phyloP scores from a whole-genome alignment of 164 flowering plant species.

The Chloranthus sessilifolius region DNA sequence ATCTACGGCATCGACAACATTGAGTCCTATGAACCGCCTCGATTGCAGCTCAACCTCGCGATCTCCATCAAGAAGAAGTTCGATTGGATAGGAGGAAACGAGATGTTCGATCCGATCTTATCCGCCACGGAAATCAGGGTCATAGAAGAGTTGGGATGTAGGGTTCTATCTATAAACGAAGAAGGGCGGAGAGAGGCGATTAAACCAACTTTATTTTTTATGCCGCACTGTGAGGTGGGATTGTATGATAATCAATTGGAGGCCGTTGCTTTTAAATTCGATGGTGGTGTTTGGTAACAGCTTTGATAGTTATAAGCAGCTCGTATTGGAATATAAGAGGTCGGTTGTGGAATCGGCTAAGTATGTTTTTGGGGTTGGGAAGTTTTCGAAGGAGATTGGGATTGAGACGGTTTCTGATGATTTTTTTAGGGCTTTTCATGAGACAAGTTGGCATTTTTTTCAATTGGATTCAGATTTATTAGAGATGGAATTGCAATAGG shows the following conservation, averaged over 20 bases:
- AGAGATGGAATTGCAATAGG: slow-evolving; percentile 13
- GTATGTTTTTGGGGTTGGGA: slow-evolving; percentile 38
- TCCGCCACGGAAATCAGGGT: slow-evolving; percentile 60
- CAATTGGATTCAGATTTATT: slow-evolving; percentile 11
- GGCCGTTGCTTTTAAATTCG: slow-evolving; percentile 25
- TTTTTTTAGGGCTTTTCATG: slow-evolving; percentile 60
- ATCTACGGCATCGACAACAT: slow-evolving; percentile 93
- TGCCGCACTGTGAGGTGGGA: slow-evolving; percentile 89
- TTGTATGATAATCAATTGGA: slow-evolving; percentile 76
- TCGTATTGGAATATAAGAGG: slow-evolving; percentile 24
- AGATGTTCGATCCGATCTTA: slow-evolving; percentile 81
- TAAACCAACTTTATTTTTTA: slow-evolving; percentile 70
- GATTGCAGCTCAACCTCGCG: slow-evolving; percentile 72
- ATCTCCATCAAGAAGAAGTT: slow-evolving; percentile 57
- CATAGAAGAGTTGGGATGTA: slow-evolving; percentile 55
- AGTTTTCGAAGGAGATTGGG: slow-evolving; percentile 38
- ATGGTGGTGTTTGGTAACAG: slow-evolving; percentile 74
- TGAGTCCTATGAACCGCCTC: slow-evolving; percentile 56
- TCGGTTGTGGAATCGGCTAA: slow-evolving; percentile 22
- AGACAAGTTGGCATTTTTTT: slow-evolving; percentile 89
- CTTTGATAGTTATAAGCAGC: slow-evolving; percentile 45
- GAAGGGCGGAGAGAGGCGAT: slow-evolving; percentile 50
- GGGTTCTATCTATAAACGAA: slow-evolving; percentile 63
- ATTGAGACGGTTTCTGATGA: slow-evolving; percentile 49
- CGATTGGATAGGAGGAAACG: slow-evolving; percentile 62